Evolutionary conservation across 2,329 filamentous ascomycete genomes (phyloP).

Genomic region (Talaromyces pinophilus): DNA sequence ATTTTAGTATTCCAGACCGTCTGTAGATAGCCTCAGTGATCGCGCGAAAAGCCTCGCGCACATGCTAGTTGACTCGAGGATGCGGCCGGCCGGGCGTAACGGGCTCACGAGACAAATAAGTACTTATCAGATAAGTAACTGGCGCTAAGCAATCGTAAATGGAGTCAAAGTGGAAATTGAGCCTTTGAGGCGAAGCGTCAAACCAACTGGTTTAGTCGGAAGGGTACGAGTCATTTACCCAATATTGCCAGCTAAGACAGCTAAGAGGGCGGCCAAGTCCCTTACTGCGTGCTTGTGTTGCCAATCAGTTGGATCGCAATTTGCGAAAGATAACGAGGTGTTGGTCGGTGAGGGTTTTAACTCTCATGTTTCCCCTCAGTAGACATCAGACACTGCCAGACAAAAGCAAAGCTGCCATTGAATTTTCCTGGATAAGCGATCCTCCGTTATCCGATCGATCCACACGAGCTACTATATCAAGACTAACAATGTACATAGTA

Average conservation of each 20-base stretch:
- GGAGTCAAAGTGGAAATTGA: not conserved
- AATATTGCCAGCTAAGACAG: constrained; percentile 4
- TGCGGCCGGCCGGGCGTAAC: not conserved
- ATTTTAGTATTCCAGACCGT: not conserved
- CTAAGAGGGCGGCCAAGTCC: not conserved
- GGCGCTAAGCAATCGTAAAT: constrained; percentile 8
- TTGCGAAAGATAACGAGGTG: not conserved
- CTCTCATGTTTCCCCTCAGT: not conserved
- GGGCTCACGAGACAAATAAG: constrained; percentile 10
- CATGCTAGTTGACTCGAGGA: not conserved
- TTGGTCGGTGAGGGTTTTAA: not conserved
- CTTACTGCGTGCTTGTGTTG: not conserved
- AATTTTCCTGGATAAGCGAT: not conserved
- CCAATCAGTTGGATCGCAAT: not conserved
- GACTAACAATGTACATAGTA: not conserved
- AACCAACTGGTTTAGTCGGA: not conserved
- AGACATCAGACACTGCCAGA: not conserved
- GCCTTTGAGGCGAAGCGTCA: constrained; percentile 4
- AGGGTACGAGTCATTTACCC: constrained; percentile 9
- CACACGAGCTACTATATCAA: not conserved
- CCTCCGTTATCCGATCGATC: constrained; percentile 1
- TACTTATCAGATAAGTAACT: constrained; percentile 11
- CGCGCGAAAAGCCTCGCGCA: not conserved
- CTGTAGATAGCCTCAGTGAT: not conserved
- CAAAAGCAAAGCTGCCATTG: not conserved